Conservation (phyloP, 768 basidiomycete genomes). For the Jaapia argillacea region DNA sequence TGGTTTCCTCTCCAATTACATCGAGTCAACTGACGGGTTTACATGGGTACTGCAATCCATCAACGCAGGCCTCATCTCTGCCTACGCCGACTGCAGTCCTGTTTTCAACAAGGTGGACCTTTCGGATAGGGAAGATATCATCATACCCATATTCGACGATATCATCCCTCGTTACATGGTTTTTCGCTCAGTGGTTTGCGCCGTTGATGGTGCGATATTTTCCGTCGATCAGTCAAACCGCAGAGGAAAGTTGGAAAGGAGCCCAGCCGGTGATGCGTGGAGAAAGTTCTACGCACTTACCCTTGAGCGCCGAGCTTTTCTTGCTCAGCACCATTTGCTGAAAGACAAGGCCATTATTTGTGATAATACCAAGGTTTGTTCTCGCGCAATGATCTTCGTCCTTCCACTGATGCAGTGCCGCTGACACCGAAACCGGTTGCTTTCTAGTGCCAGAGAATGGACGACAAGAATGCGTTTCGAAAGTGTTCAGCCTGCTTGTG, state of each 20-base stretch:
- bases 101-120: constrained; percentile 16
- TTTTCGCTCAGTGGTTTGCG: constrained; percentile 25
- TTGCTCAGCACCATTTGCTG: too few relatives aligned
- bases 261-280: too few relatives aligned
- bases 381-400: too few relatives aligned
- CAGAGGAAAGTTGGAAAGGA: too few relatives aligned
- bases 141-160: constrained; percentile 15
- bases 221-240: too few relatives aligned
- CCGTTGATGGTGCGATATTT: constrained; percentile 19
- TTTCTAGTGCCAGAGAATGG: constrained; percentile 28
- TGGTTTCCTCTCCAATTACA: constrained; percentile 23
- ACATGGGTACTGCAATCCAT: constrained; percentile 25
- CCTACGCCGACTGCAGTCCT: constrained; percentile 19
- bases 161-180: constrained; percentile 26
- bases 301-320: constrained; percentile 9
- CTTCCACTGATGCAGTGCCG: too few relatives aligned
- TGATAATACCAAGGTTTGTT: constrained; percentile 28
- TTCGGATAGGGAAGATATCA: constrained; percentile 21
- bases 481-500: constrained; percentile 24
- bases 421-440: too few relatives aligned
- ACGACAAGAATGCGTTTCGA: constrained; percentile 22
- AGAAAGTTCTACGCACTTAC: too few relatives aligned
- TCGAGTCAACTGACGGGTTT: constrained; percentile 28
- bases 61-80: constrained; percentile 21
- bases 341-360: constrained; percentile 23